These are phyloP conservation scores for Schizothecium vesticola DNA, from an alignment of 495 filamentous ascomycete species.

Conservation along the genomic window DNA sequence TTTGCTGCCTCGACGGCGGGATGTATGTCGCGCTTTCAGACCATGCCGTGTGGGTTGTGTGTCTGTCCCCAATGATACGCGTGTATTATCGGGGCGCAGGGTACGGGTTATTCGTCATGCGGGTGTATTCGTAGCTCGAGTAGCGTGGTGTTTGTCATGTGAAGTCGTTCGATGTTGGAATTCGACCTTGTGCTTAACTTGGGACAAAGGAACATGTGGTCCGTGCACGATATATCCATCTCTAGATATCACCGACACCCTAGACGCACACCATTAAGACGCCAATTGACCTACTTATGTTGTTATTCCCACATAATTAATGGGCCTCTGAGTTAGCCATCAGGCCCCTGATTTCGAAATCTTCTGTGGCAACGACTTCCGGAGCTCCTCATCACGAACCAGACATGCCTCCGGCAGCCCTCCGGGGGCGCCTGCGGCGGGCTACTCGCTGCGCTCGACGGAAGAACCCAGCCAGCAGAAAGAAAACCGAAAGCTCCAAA, in stretches of 20 bases:
- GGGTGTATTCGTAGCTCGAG: not conserved
- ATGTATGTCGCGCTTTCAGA: conserved; percentile 12
- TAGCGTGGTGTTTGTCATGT: not conserved
- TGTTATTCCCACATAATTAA: no score
- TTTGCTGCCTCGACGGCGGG: conserved; percentile 5
- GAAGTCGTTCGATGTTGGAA: not conserved
- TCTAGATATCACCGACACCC: not conserved
- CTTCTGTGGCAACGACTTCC: not conserved
- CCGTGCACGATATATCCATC: not conserved
- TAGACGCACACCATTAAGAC: no score
- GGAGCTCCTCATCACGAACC: not conserved
- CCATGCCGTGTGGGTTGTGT: conserved; percentile 15
- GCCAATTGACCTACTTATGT: no score
- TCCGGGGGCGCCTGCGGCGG: not conserved
- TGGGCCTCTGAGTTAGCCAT: no score
- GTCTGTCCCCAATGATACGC: not conserved
- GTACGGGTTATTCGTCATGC: not conserved
- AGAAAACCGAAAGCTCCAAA: not conserved
- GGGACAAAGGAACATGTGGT: not conserved
- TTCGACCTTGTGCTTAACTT: not conserved
- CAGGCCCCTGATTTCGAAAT: not conserved
- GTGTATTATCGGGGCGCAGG: not conserved
- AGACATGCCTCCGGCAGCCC: not conserved
- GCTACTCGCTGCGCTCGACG: not conserved
- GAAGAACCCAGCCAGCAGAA: not conserved